phyloP scores from a whole-genome alignment of 495 filamentous ascomycete genomes.

The Usnea hakonensis region DNA sequence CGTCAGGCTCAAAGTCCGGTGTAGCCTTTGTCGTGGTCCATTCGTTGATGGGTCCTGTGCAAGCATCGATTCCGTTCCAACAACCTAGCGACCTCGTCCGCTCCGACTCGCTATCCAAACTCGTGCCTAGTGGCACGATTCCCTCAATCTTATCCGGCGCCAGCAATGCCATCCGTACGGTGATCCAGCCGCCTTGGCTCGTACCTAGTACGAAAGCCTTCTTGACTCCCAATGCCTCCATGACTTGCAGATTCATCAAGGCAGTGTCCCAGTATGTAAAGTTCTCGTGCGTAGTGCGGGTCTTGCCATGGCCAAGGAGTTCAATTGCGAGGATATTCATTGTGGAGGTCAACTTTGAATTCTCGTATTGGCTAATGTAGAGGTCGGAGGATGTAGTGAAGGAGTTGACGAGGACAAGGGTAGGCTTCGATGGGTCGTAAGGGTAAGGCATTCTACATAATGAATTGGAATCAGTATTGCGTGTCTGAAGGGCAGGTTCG shows the following conservation, averaged over 20 bases:
- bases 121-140: conserved; percentile 54
- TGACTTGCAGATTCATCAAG: conserved; percentile 42
- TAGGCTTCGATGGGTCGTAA: conserved; percentile 34
- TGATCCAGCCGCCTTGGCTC: conserved; percentile 58
- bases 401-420: conserved; percentile 33
- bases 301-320: conserved; percentile 45
- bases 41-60: conserved; percentile 36
- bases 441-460: conserved; percentile 28
- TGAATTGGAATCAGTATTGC: background rate
- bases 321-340: conserved; percentile 47
- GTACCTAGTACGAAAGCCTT: conserved; percentile 53
- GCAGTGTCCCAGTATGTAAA: conserved; percentile 50
- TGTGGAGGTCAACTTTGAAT: conserved; percentile 20
- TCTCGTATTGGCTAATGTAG: conserved; percentile 28
- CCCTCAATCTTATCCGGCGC: conserved; percentile 55
- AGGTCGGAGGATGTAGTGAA: conserved; percentile 33
- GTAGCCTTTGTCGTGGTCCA: conserved; percentile 41
- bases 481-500: conserved; percentile 14
- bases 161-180: conserved; percentile 50
- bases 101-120: conserved; percentile 53
- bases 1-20: conserved; percentile 46
- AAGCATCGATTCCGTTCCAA: conserved; percentile 46
- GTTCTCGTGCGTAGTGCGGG: conserved; percentile 33
- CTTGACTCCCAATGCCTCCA: conserved; percentile 46
- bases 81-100: conserved; percentile 44